A percentile compares a stretch with the other conserved stretches of the same genome.
Conservation (phyloP, 2,329 filamentous ascomycete genomes). For the Fulvia fulva region DNA sequence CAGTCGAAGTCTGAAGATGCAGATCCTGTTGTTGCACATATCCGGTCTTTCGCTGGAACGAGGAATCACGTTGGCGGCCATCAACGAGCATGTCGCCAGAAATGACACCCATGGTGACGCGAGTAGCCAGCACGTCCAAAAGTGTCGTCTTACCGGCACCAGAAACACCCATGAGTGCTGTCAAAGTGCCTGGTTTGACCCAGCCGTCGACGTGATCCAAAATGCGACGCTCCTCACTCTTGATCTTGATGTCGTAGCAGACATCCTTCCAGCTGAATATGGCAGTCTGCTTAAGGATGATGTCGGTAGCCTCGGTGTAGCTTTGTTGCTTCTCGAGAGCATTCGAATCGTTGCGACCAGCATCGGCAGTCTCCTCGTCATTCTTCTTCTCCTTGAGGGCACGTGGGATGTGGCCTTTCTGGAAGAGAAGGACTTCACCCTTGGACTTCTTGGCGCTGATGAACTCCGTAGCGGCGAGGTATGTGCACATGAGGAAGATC, state of each 20-base stretch:
- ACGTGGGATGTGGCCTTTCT: conserved; percentile 43
- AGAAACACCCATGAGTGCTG: conserved; percentile 85
- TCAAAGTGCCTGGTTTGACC: conserved; percentile 88
- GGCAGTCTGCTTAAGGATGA: conserved; percentile 62
- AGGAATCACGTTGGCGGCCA: conserved; percentile 67
- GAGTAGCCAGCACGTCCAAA: conserved; percentile 77
- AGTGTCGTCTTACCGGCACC: conserved; percentile 94
- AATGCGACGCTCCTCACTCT: conserved; percentile 68
- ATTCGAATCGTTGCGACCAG: conserved; percentile 7
- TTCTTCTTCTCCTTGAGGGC: conserved; percentile 49
- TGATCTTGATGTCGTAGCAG: conserved; percentile 76
- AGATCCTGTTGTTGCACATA: conserved; percentile 93
- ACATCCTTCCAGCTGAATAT: conserved; percentile 85
- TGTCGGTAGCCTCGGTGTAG: conserved; percentile 39
- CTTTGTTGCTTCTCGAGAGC: conserved; percentile 34
- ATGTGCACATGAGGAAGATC: conserved; percentile 40
- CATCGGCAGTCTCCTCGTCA: conserved; percentile 33
- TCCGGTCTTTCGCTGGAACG: conserved; percentile 87
- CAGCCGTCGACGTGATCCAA: conserved; percentile 85
- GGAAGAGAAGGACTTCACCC: conserved; percentile 50
- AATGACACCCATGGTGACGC: conserved; percentile 85
- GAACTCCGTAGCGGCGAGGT: conserved; percentile 44
- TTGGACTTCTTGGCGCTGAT: conserved; percentile 50
- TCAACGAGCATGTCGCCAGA: conserved; percentile 83
- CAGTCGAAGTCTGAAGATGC: conserved; percentile 77